Evolutionary conservation across 805 yeast genomes (phyloP).

Genomic region (Candida maesae): DNA sequence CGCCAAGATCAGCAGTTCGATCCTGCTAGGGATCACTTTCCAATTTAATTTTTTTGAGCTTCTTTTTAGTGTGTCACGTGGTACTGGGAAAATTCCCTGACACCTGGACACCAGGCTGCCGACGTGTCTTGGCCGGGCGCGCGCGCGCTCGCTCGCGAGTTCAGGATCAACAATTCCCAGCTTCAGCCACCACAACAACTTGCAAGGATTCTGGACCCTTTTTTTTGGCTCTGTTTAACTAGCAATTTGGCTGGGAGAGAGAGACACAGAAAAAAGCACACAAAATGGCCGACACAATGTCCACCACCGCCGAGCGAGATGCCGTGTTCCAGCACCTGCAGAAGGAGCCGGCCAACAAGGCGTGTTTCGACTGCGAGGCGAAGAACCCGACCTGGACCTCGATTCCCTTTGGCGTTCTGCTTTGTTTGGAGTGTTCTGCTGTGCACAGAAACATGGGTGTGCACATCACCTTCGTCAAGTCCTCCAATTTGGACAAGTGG

Average conservation of each 20-base stretch:
- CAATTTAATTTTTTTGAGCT: slow-evolving; percentile 7
- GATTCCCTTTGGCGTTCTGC: slow-evolving; percentile 88
- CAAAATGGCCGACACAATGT: slow-evolving; percentile 12
- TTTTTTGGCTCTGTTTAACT: no score
- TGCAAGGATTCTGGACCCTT: no score
- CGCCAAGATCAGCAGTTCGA: slow-evolving; percentile 76
- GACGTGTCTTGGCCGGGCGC: no score
- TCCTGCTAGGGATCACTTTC: slow-evolving; percentile 75
- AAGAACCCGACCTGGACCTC: slow-evolving; percentile 99
- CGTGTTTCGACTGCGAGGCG: slow-evolving; percentile 90
- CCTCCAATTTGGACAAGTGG: slow-evolving; percentile 93
- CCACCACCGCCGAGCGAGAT: slow-evolving; percentile 23
- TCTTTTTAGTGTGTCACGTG: no score
- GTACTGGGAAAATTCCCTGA: no score
- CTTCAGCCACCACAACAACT: no score
- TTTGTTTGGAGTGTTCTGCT: slow-evolving; percentile 94
- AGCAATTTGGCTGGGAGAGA: no score
- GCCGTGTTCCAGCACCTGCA: slow-evolving; percentile 21
- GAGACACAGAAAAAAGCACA: no score
- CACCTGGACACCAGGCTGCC: no score
- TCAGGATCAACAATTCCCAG: no score
- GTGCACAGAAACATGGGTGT: slow-evolving; percentile 95
- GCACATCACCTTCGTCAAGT: slow-evolving; percentile 91
- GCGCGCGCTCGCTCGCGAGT: no score
- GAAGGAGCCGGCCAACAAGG: slow-evolving; percentile 69